Base-by-base conservation (phyloP, 345 rosid genomes). In the Sonneratia caseolaris region DNA sequence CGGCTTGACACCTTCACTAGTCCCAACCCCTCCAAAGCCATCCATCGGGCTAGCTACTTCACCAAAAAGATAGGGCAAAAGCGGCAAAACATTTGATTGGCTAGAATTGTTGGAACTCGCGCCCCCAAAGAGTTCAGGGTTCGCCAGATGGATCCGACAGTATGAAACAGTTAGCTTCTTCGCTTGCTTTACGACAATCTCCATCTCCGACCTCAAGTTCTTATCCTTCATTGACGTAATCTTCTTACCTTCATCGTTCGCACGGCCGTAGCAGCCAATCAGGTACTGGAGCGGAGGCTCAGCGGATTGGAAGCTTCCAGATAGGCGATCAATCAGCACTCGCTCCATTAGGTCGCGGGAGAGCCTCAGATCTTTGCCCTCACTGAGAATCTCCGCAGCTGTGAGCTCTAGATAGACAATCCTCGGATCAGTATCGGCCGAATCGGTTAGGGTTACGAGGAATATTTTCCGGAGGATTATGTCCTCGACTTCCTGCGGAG, bases 381-480 rank as follows among this genome's bases (percentile, higher is more conserved):
- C 96, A 79, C 99, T 96, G 75, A 96, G 93, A 79, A 96, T 79
- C 83, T 95, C 99, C 2, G 98, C 96, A 1, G 98, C 99, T 0
- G 96, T 82, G 85, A 88, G 80, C 79, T 89, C 96, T 68, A 95
- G 77, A 80, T 90, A 89, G 19, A 84, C 87, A 43, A 83, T 42
- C 49, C 89, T 81, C 12, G 89, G 77, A 81, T 89, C 93, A 37
- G 84, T 7, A 8, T 49, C 82, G 13, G 53, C 22, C 24, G 84
- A 66, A 22, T 86, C 90, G 40, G 78, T 69, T 53, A 96, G 89
- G 70, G 92, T 83, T 43, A 91, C 79, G 37, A 83, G 82, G 73
- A 92, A 72, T 77, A 96, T 88, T 76, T 92, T 96, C 9, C 91
- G 86, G 71, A 96, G 91, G 77, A 96, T 88, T 66, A 89, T 85